Base-by-base conservation (phyloP, 1,284 basidiomycete genomes). In the Termitomyces sp. region DNA sequence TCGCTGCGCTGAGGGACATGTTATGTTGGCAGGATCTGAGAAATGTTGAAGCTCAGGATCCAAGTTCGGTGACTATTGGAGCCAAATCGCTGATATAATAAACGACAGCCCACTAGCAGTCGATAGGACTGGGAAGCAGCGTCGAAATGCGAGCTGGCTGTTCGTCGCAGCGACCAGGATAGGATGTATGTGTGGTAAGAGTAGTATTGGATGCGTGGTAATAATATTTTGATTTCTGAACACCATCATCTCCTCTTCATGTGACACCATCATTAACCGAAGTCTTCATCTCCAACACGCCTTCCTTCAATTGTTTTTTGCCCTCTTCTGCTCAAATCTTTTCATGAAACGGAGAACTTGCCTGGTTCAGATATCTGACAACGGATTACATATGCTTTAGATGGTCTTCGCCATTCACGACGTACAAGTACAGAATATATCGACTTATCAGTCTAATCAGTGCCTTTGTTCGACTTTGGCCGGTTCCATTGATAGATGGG, bases 1-100 rank as follows among this genome's bases (percentile, higher is more conserved):
- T 66, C 57, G 60, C 63, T 62, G 57, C 47, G 47, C 26, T 53
- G 39, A 53, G 51, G 28, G 61, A 60, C 58, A 61, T 61, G 52
- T 33, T 57, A 61, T 61, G 52, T 33, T 57, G 54, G 53, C 33
- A 53, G 51, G 42, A 50, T 42, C 52, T 53, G 49, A 51, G 45
- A 45, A 54, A 42, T 35, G 50, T 49, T 55, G 46, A 46, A 44
- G 42, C 40, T 53, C 50, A 53, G 56, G 46, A 50, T 48, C 54
- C 44, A 49, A 50, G 30, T 33, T 37, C 48, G n/a, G 47, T 38
- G 31, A 18, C 41, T 52, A 53, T 50, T 48, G 47, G 38, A 18
- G 46, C 41, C 40, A 48, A 41, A 54, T 54, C 49, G 44, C 49
- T 37, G 37, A 54, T 44, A 26, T 34, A 28, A 28, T 16, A 34